A percentile compares a stretch with the other conserved stretches of the same genome.
phyloP scores from a whole-genome alignment of 495 filamentous ascomycete species.

The Bacidia rubella region DNA sequence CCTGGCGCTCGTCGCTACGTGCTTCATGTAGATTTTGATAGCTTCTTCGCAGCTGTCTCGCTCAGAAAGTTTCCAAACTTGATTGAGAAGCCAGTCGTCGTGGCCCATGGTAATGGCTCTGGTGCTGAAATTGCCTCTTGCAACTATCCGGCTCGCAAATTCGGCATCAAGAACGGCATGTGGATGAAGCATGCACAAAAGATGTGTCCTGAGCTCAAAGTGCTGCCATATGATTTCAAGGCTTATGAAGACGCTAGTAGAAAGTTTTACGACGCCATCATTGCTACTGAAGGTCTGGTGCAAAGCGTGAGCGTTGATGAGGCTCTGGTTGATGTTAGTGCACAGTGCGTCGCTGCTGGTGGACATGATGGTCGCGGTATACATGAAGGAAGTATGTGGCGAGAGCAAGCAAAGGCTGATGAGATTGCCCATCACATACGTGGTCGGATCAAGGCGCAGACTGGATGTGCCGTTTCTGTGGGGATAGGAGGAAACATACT shows the following conservation, averaged over 20 bases:
- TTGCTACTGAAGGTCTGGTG: slow-evolving; percentile 65
- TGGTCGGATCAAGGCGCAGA: slow-evolving; percentile 52
- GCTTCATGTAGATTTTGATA: slow-evolving; percentile 93
- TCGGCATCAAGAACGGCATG: slow-evolving; percentile 91
- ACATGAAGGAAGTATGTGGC: slow-evolving; percentile 58
- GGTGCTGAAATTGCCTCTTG: slow-evolving; percentile 95
- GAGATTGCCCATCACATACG: slow-evolving; percentile 56
- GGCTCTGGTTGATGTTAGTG: slow-evolving; percentile 67
- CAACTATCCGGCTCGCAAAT: slow-evolving; percentile 79
- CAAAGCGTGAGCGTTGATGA: slow-evolving; percentile 97
- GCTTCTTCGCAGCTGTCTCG: slow-evolving; percentile 92
- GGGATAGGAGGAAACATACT: slow-evolving; percentile 88
- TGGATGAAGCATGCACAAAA: slow-evolving; percentile 90
- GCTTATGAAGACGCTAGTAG: slow-evolving; percentile 87
- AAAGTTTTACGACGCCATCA: slow-evolving; percentile 71
- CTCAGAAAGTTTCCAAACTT: slow-evolving; percentile 63
- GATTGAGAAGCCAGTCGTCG: slow-evolving; percentile 68
- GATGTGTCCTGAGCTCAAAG: slow-evolving; percentile 70
- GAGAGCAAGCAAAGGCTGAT: slow-evolving; percentile 71
- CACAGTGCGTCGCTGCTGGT: slow-evolving; percentile 47
- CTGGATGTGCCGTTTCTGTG: slow-evolving; percentile 80
- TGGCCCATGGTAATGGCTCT: slow-evolving; percentile 73
- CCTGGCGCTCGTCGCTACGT: slow-evolving; percentile 65
- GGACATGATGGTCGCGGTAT: slow-evolving; percentile 55
- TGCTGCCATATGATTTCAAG: slow-evolving; percentile 85